A percentile compares a stretch with the other conserved stretches of the same genome.
phyloP scores from a whole-genome alignment of 2,329 filamentous ascomycete species.

The Colletotrichum tropicale region DNA sequence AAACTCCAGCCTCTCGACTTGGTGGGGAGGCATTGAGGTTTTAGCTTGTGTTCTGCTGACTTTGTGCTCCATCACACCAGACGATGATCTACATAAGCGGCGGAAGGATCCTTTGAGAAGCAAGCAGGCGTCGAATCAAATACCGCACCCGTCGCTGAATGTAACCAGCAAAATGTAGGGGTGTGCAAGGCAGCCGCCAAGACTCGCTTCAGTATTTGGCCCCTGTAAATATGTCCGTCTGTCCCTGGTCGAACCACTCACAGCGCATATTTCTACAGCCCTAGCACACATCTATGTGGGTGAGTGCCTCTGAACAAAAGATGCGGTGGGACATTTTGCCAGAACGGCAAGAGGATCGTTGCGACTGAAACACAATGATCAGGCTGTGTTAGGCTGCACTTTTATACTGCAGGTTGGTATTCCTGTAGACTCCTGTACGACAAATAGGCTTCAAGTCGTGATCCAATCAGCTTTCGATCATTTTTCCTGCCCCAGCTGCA shows the following conservation, averaged over 20 bases:
- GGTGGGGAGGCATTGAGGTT: neutral
- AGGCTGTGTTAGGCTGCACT: neutral
- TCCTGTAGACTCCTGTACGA: neutral
- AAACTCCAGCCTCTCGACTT: neutral
- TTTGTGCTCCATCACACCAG: neutral
- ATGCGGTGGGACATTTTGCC: neutral
- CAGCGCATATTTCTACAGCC: neutral
- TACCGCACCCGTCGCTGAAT: neutral
- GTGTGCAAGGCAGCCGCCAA: neutral
- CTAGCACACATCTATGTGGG: neutral
- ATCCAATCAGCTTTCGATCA: neutral
- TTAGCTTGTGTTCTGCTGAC: neutral
- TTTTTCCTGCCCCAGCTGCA: rapidly evolving
- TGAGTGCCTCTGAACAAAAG: neutral
- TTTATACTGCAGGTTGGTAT: neutral
- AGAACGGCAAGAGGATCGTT: neutral
- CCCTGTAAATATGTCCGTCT: neutral
- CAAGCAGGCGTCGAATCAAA: neutral
- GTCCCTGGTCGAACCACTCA: neutral
- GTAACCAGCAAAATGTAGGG: neutral
- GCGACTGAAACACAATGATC: neutral
- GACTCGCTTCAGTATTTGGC: neutral
- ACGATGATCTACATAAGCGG: neutral
- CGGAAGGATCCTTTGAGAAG: neutral
- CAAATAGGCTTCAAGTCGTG: rapidly evolving